Evolutionary conservation across 2,329 filamentous ascomycete species (phyloP), one percentile per base, ranked within the genome.

Genomic region (Paecilomyces dactylethromorphus): DNA sequence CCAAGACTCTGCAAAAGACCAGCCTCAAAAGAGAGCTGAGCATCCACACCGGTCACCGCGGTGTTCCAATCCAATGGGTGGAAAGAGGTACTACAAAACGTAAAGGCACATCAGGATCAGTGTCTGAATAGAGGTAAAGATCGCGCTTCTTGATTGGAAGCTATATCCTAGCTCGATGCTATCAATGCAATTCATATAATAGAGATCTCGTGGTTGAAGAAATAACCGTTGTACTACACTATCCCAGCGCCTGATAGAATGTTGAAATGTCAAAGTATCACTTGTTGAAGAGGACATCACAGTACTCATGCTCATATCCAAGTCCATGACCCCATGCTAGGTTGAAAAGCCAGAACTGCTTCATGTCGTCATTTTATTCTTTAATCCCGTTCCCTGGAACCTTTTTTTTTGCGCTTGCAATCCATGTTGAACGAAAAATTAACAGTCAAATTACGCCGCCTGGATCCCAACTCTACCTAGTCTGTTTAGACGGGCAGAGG

Each of bases 401-500:
- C 50, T 52, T 26, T 52, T 26, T 52, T 52, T 52, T 52, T 24
- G 50, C 50, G 22, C 26, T 52, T 29, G 21, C 26, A 24, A 52
- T 29, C 26, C 39, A 45, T 45, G 39, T 45, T 45, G 39, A 45
- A 45, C n/a, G 6, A 18, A 45, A 45, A 45, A 45, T 18, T 18
- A 45, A 18, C n/a, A 33, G 13, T 12, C 32, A 45, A 45, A 45
- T 45, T n/a, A 21, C 39, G 39, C 39, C 39, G 15, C 21, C 21
- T 45, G 39, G 39, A 45, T 8, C 21, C n/a, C 7, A 45, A 7
- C 32, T 53, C 22, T 21, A 32, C 1, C 35, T 13, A 10, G 8
- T 18, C 22, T 55, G 57, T 65, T 74, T 77, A 77, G 60, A 77
- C 70, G 62, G 94, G 94, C 63, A 99, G 89, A 71, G 94, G 94